Percentiles rank a stretch among this genome's conserved stretches.
Evolutionary conservation across 768 basidiomycete genomes (phyloP).

Genomic region (Amanita subjunquillea): DNA sequence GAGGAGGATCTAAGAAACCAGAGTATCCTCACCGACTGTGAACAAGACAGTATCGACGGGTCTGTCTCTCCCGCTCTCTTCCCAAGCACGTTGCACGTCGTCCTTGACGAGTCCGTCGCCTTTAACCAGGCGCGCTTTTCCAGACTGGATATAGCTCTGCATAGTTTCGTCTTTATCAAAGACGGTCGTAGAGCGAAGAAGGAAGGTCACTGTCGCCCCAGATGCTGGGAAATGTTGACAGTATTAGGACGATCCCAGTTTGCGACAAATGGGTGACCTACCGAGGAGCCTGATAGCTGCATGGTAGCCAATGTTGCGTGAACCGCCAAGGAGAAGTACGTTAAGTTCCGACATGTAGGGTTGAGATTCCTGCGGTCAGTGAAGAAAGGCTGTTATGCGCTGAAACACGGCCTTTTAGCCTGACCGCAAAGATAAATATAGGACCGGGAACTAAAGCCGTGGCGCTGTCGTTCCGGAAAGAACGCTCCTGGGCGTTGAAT

Average conservation of each 20-base stretch:
- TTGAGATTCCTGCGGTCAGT: too few relatives aligned
- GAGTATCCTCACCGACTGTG: constrained; percentile 37
- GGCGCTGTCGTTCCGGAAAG: too few relatives aligned
- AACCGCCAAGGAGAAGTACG: constrained; percentile 40
- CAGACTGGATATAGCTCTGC: constrained; percentile 37
- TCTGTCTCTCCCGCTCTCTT: constrained; percentile 23
- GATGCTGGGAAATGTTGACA: constrained; percentile 25
- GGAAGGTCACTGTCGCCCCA: constrained; percentile 53
- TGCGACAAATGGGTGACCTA: constrained; percentile 12
- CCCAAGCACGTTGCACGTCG: constrained; percentile 46
- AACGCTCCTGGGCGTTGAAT: too few relatives aligned
- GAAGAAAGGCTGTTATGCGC: too few relatives aligned
- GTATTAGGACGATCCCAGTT: not conserved
- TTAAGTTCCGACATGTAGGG: constrained; percentile 16
- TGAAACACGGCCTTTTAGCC: too few relatives aligned
- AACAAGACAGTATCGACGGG: constrained; percentile 48
- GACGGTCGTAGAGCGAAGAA: constrained; percentile 39
- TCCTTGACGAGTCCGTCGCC: constrained; percentile 49
- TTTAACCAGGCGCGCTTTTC: constrained; percentile 42
- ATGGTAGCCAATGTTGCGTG: constrained; percentile 46
- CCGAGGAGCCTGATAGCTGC: constrained; percentile 36
- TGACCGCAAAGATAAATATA: too few relatives aligned
- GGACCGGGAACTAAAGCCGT: too few relatives aligned
- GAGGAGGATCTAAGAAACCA: not conserved
- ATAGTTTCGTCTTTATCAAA: constrained; percentile 47